A percentile compares a stretch with the other conserved stretches of the same genome.
These are phyloP conservation scores for Aspergillus oerlinghausenensis DNA, from an alignment of 2,329 filamentous ascomycete genomes.

Conservation along the genomic window DNA sequence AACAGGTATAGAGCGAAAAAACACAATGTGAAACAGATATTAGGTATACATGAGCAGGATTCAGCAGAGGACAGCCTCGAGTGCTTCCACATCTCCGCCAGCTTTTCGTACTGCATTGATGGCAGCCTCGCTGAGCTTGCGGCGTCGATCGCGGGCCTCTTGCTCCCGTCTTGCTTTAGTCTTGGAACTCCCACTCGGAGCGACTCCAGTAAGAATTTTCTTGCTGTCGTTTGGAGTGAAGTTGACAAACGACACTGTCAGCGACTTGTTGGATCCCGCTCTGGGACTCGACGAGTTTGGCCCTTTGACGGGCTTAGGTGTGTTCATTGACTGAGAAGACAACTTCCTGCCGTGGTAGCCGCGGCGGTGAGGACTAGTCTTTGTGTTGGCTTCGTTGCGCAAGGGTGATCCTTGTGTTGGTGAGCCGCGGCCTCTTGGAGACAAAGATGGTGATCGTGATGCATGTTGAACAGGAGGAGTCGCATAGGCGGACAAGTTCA, in stretches of 20 bases:
- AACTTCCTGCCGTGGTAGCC: slow-evolving; percentile 36
- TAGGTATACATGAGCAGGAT: background rate
- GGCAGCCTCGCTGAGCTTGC: slow-evolving; percentile 40
- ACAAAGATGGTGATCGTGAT: slow-evolving; percentile 37
- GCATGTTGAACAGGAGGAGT: slow-evolving; percentile 23
- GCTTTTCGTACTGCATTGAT: slow-evolving; percentile 41
- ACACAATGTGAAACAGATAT: slow-evolving; percentile 7
- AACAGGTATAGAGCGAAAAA: slow-evolving; percentile 12
- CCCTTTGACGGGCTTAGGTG: slow-evolving; percentile 28
- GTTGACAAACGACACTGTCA: slow-evolving; percentile 71
- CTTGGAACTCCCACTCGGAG: slow-evolving; percentile 85
- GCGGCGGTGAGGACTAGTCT: slow-evolving; percentile 29
- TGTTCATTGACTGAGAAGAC: slow-evolving; percentile 32
- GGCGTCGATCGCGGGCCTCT: slow-evolving; percentile 73
- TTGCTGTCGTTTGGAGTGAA: slow-evolving; percentile 76
- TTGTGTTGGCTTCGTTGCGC: slow-evolving; percentile 24
- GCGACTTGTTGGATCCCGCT: slow-evolving; percentile 34
- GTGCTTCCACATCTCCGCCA: slow-evolving; percentile 43
- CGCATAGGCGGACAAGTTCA: slow-evolving; percentile 25
- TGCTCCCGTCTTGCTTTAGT: slow-evolving; percentile 90
- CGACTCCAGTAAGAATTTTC: slow-evolving; percentile 81
- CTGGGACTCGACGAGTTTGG: slow-evolving; percentile 29
- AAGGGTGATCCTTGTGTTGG: slow-evolving; percentile 23
- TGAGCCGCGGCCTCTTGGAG: slow-evolving; percentile 29
- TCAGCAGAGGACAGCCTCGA: slow-evolving; percentile 39